phyloP scores from a whole-genome alignment of 805 yeast genomes.

The Schizosaccharomyces japonicus region DNA sequence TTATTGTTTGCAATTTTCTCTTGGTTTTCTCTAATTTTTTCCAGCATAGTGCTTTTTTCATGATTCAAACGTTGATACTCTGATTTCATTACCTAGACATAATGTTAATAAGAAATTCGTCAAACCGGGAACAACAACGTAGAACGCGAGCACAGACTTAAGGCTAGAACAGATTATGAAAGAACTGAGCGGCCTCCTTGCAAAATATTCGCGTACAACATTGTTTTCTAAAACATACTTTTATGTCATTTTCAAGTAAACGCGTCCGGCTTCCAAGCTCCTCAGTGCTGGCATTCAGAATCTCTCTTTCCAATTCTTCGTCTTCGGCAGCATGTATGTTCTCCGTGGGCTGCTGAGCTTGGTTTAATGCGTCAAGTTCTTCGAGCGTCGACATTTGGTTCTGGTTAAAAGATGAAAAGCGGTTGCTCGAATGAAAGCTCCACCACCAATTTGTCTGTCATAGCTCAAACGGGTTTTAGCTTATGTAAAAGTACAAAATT shows the following conservation, averaged over 20 bases:
- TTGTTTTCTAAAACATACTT: slow-evolving; percentile 23
- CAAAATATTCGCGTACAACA: not conserved
- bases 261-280: slow-evolving; percentile 72
- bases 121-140: slow-evolving; percentile 1
- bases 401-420: too few species aligned
- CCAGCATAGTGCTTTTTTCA: slow-evolving; percentile 79
- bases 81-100: slow-evolving; percentile 18
- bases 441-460: too few species aligned
- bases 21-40: slow-evolving; percentile 81
- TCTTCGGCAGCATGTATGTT: slow-evolving; percentile 4
- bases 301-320: slow-evolving; percentile 45
- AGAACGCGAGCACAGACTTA: too few species aligned
- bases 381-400: slow-evolving; percentile 5
- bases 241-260: slow-evolving; percentile 79
- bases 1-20: slow-evolving; percentile 88
- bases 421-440: too few species aligned
- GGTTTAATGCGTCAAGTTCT: slow-evolving; percentile 1
- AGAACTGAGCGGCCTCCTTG: slow-evolving; percentile 4
- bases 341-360: not conserved
- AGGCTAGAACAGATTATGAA: not conserved
- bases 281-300: slow-evolving; percentile 48
- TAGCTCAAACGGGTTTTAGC: too few species aligned
- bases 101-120: not conserved
- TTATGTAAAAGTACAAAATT: too few species aligned
- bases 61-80: slow-evolving; percentile 76